Conservation (phyloP, 208 protist species). For the Leishmania guyanensis region DNA sequence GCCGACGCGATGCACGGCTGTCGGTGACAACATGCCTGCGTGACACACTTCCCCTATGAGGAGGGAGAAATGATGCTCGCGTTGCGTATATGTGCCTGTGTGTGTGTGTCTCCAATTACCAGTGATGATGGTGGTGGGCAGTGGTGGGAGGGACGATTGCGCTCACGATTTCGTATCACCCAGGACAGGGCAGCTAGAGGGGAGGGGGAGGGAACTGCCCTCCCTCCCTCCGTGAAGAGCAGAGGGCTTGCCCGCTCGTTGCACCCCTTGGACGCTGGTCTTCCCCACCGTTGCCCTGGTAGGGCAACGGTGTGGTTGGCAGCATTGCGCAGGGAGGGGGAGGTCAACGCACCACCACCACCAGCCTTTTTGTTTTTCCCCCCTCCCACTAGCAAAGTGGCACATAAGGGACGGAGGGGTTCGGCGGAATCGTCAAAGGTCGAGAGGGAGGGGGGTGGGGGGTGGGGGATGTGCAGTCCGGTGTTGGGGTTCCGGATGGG, state of each 20-base stretch:
- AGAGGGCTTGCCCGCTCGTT: not conserved
- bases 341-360: not conserved
- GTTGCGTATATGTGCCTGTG: not conserved
- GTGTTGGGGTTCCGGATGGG: not conserved
- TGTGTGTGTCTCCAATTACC: not conserved
- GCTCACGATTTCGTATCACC: not conserved
- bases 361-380: not conserved
- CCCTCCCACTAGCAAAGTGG: not conserved
- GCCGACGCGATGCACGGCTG: conserved; percentile 43
- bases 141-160: not conserved
- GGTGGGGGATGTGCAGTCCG: not conserved
- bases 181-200: not conserved
- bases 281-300: not conserved
- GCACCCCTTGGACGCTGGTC: not conserved
- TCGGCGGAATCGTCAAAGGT: not conserved
- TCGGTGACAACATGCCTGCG: conserved; percentile 35
- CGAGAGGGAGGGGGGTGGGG: not conserved
- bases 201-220: not conserved
- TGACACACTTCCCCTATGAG: not conserved
- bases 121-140: not conserved
- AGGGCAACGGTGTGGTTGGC: not conserved
- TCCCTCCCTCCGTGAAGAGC: not conserved
- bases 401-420: not conserved
- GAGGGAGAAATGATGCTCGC: not conserved
- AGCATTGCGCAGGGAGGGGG: not conserved